Evolutionary conservation across 148 eudicot species (phyloP).

Genomic region (Chenopodium suecicum): DNA sequence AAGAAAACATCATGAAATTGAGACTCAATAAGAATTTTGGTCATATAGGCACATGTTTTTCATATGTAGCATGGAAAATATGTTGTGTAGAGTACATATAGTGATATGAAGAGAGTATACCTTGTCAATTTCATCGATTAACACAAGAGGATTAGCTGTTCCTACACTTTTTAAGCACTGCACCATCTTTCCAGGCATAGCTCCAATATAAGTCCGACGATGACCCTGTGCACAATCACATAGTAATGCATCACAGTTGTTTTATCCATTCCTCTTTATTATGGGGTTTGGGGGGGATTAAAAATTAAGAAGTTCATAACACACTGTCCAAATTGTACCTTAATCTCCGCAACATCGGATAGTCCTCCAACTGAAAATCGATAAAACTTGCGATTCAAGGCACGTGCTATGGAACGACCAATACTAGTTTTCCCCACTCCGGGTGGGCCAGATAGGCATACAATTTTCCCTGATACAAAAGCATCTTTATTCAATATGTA

Average conservation of each 20-base stretch:
- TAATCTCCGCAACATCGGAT: conserved; percentile 99
- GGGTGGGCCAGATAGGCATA: conserved; percentile 97
- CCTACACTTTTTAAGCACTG: conserved; percentile 94
- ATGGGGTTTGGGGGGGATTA: not conserved
- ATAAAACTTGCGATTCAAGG: conserved; percentile 93
- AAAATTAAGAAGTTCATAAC: not conserved
- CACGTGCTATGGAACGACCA: conserved; percentile 98
- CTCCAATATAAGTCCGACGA: conserved; percentile 99
- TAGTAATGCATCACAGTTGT: not conserved
- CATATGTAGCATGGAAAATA: not conserved
- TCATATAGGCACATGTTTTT: not conserved
- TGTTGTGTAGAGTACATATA: not conserved
- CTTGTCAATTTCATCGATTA: conserved; percentile 99
- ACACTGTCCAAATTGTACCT: conserved; percentile 42
- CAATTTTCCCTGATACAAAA: conserved; percentile 65
- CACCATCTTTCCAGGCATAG: conserved; percentile 99
- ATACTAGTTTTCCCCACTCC: conserved; percentile 99
- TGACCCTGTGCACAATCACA: conserved; percentile 66
- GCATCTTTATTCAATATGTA: not conserved
- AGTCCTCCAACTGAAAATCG: conserved; percentile 98
- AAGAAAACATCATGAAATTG: not conserved
- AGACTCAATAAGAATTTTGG: not conserved
- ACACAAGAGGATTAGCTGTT: conserved; percentile 95
- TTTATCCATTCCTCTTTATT: not conserved
- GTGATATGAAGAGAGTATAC: conserved; percentile 36